A percentile compares a stretch with the other conserved stretches of the same genome.
Evolutionary conservation across 2,329 filamentous ascomycete genomes (phyloP).

Genomic region (Fusarium subglutinans): DNA sequence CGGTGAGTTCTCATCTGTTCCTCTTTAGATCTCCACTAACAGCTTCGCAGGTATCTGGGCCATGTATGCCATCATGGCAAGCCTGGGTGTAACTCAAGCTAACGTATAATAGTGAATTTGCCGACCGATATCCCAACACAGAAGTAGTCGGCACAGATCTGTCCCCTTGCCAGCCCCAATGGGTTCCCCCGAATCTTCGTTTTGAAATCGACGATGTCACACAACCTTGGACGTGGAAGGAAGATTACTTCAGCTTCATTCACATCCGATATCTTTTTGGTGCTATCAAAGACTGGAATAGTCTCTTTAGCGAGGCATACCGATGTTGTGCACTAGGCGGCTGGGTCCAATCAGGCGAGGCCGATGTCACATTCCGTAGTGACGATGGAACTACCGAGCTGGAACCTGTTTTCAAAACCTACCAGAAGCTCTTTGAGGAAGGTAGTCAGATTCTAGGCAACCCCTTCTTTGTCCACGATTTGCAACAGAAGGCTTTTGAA

Average conservation of each 20-base stretch:
- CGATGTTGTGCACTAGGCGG: neutral
- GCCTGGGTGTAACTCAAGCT: accelerated
- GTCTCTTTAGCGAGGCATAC: neutral
- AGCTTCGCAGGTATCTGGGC: neutral
- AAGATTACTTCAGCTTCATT: neutral
- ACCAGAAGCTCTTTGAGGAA: neutral
- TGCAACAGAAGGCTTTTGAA: neutral
- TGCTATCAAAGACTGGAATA: neutral
- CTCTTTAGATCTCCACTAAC: accelerated
- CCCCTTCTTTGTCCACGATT: neutral
- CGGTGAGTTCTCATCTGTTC: neutral
- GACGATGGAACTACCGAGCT: neutral
- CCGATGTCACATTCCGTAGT: neutral
- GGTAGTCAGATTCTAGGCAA: neutral
- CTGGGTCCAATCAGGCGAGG: neutral
- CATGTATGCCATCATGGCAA: accelerated
- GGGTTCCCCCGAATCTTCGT: neutral
- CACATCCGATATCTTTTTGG: neutral
- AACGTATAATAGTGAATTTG: neutral
- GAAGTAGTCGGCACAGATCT: neutral
- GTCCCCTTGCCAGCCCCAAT: neutral
- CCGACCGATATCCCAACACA: neutral
- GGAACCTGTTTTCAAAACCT: neutral
- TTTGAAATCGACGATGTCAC: neutral
- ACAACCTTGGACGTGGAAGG: neutral